Evolutionary conservation across 2,329 filamentous ascomycete genomes (phyloP).

Genomic region (Penicillium griseofulvum): DNA sequence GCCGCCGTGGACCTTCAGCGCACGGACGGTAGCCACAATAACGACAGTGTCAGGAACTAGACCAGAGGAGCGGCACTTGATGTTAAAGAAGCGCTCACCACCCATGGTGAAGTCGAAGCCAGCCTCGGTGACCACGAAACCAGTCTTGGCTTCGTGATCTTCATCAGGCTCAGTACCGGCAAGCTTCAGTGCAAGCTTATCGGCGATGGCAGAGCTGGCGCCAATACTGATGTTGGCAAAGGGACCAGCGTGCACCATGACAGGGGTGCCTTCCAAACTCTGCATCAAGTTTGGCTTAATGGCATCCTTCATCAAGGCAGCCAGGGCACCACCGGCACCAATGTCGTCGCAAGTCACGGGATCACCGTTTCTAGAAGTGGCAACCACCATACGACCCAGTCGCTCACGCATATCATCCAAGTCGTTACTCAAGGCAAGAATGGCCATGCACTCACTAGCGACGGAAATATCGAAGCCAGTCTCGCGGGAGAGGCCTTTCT

Average conservation of each 20-base stretch:
- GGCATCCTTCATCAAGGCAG: conserved; percentile 94
- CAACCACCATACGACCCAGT: conserved; percentile 92
- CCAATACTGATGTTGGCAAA: conserved; percentile 99
- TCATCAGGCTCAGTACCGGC: conserved; percentile 92
- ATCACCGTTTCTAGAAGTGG: conserved; percentile 78
- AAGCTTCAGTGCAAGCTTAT: conserved; percentile 93
- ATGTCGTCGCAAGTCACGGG: conserved; percentile 95
- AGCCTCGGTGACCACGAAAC: conserved; percentile 93
- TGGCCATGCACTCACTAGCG: conserved; percentile 97
- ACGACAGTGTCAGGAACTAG: conserved; percentile 91
- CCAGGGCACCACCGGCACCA: conserved; percentile 85
- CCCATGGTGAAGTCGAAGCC: conserved; percentile 99
- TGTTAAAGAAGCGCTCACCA: conserved; percentile 99
- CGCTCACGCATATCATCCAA: conserved; percentile 88
- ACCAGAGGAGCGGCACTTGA: conserved; percentile 95
- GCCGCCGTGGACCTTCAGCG: conserved; percentile 94
- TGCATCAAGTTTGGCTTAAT: conserved; percentile 99
- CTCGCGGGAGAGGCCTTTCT: conserved; percentile 82
- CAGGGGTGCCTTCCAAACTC: conserved; percentile 91
- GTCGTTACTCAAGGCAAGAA: conserved; percentile 86
- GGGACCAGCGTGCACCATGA: conserved; percentile 94
- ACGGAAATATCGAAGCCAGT: conserved; percentile 98
- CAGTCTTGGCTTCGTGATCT: conserved; percentile 74
- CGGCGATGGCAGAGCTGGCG: conserved; percentile 90
- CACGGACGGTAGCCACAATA: conserved; percentile 90